phyloP scores from a whole-genome alignment of 768 basidiomycete genomes.

The Sporobolomyces pararoseus region DNA sequence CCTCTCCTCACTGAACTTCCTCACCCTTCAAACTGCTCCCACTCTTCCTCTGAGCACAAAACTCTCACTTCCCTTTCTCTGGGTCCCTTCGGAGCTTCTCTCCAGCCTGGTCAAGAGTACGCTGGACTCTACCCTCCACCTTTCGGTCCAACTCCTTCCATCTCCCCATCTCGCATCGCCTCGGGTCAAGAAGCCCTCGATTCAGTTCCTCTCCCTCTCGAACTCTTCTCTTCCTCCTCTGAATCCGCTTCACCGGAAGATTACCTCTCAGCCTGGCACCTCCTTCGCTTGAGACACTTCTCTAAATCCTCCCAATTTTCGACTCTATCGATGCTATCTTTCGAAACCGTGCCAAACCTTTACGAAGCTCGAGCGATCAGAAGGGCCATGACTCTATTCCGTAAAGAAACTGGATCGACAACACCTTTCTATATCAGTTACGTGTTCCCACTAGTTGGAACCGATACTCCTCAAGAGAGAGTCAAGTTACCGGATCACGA shows the following conservation, averaged over 20 bases:
- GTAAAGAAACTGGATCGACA: slow-evolving; percentile 17
- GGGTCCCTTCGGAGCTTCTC: slow-evolving; percentile 50
- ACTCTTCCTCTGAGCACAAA: not conserved
- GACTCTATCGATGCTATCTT: slow-evolving; percentile 47
- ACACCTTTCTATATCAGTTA: slow-evolving; percentile 47
- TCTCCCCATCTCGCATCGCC: not conserved
- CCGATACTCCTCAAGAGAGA: not conserved
- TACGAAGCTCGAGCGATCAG: slow-evolving; percentile 48
- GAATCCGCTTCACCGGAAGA: slow-evolving; percentile 4
- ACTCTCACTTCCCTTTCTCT: slow-evolving; percentile 47
- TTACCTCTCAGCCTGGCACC: slow-evolving; percentile 47
- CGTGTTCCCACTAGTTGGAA: slow-evolving; percentile 44
- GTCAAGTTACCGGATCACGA: slow-evolving; percentile 41
- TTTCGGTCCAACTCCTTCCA: slow-evolving; percentile 40
- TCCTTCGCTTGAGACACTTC: slow-evolving; percentile 47
- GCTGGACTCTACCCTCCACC: slow-evolving; percentile 49
- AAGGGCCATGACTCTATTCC: slow-evolving; percentile 45
- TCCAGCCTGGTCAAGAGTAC: slow-evolving; percentile 50
- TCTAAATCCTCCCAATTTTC: slow-evolving; percentile 34
- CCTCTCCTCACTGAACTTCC: slow-evolving; percentile 9
- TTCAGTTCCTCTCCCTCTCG: slow-evolving; percentile 27
- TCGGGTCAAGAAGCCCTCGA: slow-evolving; percentile 16
- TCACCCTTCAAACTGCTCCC: not conserved
- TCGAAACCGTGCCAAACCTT: slow-evolving; percentile 51
- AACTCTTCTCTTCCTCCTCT: not conserved